Conservation (phyloP, 768 basidiomycete species). For the Russula ochroleuca region DNA sequence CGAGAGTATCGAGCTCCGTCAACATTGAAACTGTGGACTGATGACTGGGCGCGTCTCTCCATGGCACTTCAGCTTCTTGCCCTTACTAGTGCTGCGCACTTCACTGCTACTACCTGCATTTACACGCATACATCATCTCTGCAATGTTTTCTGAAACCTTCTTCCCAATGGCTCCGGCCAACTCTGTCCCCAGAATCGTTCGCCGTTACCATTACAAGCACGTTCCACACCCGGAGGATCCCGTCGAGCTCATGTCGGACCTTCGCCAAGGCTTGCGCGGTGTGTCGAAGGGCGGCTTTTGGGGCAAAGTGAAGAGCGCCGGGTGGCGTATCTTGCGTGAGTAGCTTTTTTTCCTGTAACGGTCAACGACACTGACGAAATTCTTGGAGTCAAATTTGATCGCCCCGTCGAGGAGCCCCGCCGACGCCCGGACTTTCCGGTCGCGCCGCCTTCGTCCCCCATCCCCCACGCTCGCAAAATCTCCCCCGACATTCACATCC, state of each 20-base stretch:
- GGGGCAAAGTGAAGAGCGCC: conserved; percentile 5
- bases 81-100: conserved; percentile 17
- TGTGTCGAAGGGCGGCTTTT: background rate
- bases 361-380: background rate
- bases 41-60: conserved; percentile 1
- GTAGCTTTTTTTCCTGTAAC: background rate
- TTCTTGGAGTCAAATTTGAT: conserved; percentile 4
- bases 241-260: background rate
- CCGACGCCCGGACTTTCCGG: conserved; percentile 14
- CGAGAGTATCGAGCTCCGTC: background rate
- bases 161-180: background rate
- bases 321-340: conserved; percentile 17
- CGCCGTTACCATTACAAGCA: conserved; percentile 8
- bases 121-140: background rate
- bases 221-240: conserved; percentile 1
- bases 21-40: background rate
- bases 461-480: background rate
- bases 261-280: conserved; percentile 14
- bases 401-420: background rate
- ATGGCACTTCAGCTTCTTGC: background rate
- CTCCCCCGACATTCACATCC: conserved; percentile 13
- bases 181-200: background rate
- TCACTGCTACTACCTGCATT: background rate
- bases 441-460: conserved; percentile 15
- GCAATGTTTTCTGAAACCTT: conserved; percentile 4